Percentiles rank a stretch among this genome's conserved stretches.
Evolutionary conservation across 805 yeast genomes (phyloP).

Genomic region (Candida schatavii): DNA sequence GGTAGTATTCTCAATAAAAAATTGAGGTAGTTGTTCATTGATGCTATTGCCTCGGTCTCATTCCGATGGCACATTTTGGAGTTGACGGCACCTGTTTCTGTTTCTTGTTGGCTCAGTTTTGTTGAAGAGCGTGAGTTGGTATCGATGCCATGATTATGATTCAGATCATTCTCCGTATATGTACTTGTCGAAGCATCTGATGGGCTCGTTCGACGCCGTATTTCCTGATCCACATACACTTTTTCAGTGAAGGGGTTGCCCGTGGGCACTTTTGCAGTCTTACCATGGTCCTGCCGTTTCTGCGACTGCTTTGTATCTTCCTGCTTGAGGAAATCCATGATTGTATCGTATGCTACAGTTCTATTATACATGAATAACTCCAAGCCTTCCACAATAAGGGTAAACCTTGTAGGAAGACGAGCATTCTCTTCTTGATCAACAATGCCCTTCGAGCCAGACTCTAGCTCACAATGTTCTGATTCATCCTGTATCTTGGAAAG

Average conservation of each 20-base stretch:
- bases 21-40: not conserved
- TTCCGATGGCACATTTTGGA: not conserved
- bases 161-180: not conserved
- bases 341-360: constrained; percentile 69
- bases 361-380: constrained; percentile 85
- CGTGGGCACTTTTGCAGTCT: not conserved
- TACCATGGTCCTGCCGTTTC: constrained; percentile 10
- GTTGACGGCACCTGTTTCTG: not conserved
- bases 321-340: constrained; percentile 40
- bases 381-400: constrained; percentile 65
- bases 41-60: not conserved
- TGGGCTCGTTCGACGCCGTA: constrained; percentile 10
- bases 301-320: constrained; percentile 13
- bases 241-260: constrained; percentile 6
- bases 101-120: not conserved
- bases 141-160: not conserved
- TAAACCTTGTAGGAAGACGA: constrained; percentile 53
- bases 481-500: constrained; percentile 16
- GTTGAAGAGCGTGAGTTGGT: not conserved
- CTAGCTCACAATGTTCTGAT: not conserved
- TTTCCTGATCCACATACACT: constrained; percentile 7
- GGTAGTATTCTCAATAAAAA: constrained; percentile 51
- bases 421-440: constrained; percentile 31
- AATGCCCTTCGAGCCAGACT: not conserved
- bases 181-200: not conserved